Evolutionary conservation across 371 early-diverging fungal genomes (phyloP).

Genomic region (Mucor lusitanicus): DNA sequence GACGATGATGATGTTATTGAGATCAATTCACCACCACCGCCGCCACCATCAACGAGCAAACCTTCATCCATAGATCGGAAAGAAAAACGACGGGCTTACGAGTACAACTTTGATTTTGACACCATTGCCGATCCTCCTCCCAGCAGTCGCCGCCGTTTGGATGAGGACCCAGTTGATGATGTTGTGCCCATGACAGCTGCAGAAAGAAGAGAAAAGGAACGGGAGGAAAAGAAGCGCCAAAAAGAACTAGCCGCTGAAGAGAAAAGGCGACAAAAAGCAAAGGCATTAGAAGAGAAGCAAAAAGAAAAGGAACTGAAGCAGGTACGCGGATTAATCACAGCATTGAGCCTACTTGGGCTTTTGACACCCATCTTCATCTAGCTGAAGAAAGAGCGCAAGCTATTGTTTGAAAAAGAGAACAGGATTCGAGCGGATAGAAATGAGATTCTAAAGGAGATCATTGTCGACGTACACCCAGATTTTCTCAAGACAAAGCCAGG

Average conservation of each 20-base stretch:
- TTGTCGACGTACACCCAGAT: constrained; percentile 46
- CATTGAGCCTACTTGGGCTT: too few species aligned
- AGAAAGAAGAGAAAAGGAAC: constrained; percentile 5
- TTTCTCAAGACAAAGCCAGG: constrained; percentile 34
- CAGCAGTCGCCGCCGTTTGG: neutral
- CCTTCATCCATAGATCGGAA: constrained; percentile 1
- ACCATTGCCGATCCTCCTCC: neutral
- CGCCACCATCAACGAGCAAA: neutral
- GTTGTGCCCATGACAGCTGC: neutral
- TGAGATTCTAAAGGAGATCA: constrained; percentile 56
- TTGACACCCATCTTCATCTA: neutral
- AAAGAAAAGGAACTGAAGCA: constrained; percentile 19
- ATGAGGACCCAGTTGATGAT: neutral
- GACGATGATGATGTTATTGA: neutral
- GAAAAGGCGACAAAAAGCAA: constrained; percentile 8
- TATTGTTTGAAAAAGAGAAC: constrained; percentile 43
- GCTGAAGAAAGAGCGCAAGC: constrained; percentile 47
- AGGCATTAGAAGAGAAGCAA: constrained; percentile 26
- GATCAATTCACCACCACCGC: neutral
- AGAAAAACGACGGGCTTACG: constrained; percentile 3
- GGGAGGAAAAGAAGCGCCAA: constrained; percentile 11
- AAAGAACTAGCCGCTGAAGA: constrained; percentile 19
- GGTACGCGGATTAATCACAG: constrained; percentile 6
- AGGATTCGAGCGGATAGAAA: constrained; percentile 35
- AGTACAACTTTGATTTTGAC: neutral